Percentiles rank a stretch among this genome's conserved stretches.
phyloP scores from a whole-genome alignment of 163 green algal species.

The Prototheca wickerhamii region DNA sequence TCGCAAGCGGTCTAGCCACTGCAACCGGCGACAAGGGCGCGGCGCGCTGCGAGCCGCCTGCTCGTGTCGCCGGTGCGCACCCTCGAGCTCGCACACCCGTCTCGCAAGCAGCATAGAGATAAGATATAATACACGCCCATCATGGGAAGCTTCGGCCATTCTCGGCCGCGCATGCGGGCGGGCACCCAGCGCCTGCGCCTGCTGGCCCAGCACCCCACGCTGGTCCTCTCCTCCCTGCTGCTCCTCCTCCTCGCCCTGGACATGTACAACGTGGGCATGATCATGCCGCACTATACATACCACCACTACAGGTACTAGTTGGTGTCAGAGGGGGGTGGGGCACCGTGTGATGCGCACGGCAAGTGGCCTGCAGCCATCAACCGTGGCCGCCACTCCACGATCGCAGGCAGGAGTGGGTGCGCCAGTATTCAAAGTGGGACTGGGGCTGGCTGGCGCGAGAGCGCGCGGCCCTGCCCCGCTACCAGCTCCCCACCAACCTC shows the following conservation, averaged over 20 bases:
- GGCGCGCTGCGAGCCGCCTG: no score
- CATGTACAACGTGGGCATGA: neutral
- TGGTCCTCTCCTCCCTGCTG: neutral
- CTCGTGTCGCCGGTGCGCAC: no score
- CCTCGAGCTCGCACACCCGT: no score
- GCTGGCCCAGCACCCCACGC: neutral
- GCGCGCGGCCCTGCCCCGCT: neutral
- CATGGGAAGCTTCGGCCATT: neutral
- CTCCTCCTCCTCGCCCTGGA: neutral
- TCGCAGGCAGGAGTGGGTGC: neutral
- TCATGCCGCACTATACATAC: slow-evolving; percentile 2
- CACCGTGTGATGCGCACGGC: no score
- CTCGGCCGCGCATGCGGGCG: neutral
- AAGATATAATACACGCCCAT: no score
- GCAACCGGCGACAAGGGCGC: no score
- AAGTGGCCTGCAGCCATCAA: no score
- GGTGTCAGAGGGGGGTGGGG: neutral
- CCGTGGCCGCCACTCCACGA: no score
- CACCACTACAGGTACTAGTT: slow-evolving; percentile 1
- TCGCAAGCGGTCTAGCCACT: no score
- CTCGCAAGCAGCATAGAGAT: no score
- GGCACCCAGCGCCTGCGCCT: neutral
- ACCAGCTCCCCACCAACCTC: neutral
- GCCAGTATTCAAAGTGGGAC: neutral
- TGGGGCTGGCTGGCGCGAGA: neutral